These are phyloP conservation scores for Esteya vermicola DNA, from an alignment of 2,329 filamentous ascomycete genomes.

Conservation along the genomic window DNA sequence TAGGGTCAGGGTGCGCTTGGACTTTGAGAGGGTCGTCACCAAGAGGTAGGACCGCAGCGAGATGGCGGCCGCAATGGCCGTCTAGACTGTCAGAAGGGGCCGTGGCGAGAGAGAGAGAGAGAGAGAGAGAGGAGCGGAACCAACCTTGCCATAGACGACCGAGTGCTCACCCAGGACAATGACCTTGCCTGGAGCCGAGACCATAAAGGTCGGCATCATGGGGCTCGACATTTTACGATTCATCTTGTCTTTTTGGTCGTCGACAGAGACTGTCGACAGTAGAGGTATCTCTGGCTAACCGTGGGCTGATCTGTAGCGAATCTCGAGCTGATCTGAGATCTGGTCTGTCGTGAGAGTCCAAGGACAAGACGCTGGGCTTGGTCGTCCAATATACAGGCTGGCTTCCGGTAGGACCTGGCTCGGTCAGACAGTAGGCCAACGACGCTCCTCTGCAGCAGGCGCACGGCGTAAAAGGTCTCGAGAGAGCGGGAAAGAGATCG, in stretches of 20 bases:
- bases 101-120: background rate
- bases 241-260: constrained; percentile 21
- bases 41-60: constrained; percentile 93
- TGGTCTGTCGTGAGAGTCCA: too few relatives aligned
- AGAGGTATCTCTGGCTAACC: too few relatives aligned
- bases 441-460: too few relatives aligned
- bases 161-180: constrained; percentile 97
- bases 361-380: too few relatives aligned
- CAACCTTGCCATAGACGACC: constrained; percentile 89
- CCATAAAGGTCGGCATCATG: constrained; percentile 86
- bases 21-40: constrained; percentile 87
- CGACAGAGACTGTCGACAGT: constrained; percentile 6
- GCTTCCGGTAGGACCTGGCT: too few relatives aligned
- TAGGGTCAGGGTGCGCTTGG: constrained; percentile 72
- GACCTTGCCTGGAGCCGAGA: constrained; percentile 93
- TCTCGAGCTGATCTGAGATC: too few relatives aligned
- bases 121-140: constrained; percentile 5
- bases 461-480: too few relatives aligned
- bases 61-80: constrained; percentile 88
- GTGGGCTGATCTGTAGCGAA: too few relatives aligned
- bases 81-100: constrained; percentile 28
- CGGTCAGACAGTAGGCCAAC: too few relatives aligned
- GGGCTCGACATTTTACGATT: constrained; percentile 46
- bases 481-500: too few relatives aligned
- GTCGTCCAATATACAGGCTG: too few relatives aligned